Percentiles rank a stretch among this genome's conserved stretches.
Evolutionary conservation across 164 flowering plant species (phyloP).

Genomic region (Stephania cephalantha): DNA sequence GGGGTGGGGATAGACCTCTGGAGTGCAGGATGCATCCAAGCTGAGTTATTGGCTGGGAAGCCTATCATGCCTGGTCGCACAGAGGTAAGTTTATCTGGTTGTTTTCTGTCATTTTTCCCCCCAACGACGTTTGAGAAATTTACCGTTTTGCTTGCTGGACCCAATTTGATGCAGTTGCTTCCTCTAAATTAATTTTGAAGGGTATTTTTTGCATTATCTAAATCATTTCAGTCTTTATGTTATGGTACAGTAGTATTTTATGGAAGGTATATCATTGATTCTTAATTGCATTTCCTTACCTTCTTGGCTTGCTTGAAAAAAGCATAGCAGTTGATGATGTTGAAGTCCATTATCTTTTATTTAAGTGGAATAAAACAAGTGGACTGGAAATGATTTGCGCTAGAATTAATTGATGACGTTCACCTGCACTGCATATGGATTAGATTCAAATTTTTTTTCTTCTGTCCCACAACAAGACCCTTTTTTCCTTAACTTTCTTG

Average conservation of each 20-base stretch:
- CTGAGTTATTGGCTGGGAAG: conserved; percentile 49
- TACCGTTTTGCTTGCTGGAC: background rate
- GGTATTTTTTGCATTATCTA: background rate
- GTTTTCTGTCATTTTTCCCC: background rate
- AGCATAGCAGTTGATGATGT: background rate
- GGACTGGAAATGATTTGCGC: background rate
- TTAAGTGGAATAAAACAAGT: background rate
- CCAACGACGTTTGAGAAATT: background rate
- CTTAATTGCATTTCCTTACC: background rate
- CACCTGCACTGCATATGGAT: background rate
- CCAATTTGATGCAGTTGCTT: background rate
- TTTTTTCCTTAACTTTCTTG: no score
- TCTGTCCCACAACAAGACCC: no score
- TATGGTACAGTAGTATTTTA: background rate
- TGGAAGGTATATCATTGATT: background rate
- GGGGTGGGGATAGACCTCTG: conserved; percentile 51
- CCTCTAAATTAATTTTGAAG: background rate
- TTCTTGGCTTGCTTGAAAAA: background rate
- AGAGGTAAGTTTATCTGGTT: conserved; percentile 26
- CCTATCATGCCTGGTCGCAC: conserved; percentile 61
- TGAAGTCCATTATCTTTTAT: background rate
- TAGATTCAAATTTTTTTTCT: no score
- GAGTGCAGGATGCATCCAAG: conserved; percentile 62
- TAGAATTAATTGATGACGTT: background rate
- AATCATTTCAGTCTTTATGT: background rate